These are phyloP conservation scores for Gryganskiella cystojenkinii DNA, from an alignment of 192 early-diverging fungal species.

Conservation along the genomic window DNA sequence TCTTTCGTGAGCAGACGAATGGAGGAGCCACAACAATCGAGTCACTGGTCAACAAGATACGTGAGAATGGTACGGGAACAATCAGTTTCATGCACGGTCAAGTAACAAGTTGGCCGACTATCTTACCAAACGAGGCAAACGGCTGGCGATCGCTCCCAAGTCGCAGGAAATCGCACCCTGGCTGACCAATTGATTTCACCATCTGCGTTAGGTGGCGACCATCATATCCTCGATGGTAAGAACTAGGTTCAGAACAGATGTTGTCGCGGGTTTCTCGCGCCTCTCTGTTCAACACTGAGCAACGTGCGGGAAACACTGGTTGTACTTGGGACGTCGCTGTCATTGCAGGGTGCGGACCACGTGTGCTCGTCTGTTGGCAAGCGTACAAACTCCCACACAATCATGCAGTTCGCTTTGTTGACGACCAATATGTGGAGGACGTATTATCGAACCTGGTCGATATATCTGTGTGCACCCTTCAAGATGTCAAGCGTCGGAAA, in stretches of 20 bases:
- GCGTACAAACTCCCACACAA: conserved; percentile 7
- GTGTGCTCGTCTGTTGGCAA: conserved; percentile 30
- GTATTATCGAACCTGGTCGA: too few species aligned
- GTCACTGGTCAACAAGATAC: conserved; percentile 10
- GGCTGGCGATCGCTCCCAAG: conserved; percentile 25
- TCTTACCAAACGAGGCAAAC: not conserved
- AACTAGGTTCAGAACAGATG: not conserved
- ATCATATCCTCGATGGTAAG: not conserved
- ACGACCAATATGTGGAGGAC: too few species aligned
- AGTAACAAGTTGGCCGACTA: not conserved
- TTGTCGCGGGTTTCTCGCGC: conserved; percentile 46
- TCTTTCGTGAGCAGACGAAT: conserved; percentile 34
- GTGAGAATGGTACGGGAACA: conserved; percentile 5
- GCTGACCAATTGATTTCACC: conserved; percentile 13
- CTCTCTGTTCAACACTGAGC: conserved; percentile 22
- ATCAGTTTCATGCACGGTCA: conserved; percentile 16
- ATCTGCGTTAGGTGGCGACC: not conserved
- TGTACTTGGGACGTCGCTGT: conserved; percentile 39
- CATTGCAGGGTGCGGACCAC: conserved; percentile 28
- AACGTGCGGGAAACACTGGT: conserved; percentile 31
- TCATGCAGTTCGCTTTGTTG: conserved; percentile 18
- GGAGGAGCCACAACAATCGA: conserved; percentile 22
- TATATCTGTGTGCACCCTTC: too few species aligned
- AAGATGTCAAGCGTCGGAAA: conserved; percentile 17
- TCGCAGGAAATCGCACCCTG: conserved; percentile 9